Evolutionary conservation across 148 eudicot species (phyloP).

Genomic region (Camellia granthamiana): DNA sequence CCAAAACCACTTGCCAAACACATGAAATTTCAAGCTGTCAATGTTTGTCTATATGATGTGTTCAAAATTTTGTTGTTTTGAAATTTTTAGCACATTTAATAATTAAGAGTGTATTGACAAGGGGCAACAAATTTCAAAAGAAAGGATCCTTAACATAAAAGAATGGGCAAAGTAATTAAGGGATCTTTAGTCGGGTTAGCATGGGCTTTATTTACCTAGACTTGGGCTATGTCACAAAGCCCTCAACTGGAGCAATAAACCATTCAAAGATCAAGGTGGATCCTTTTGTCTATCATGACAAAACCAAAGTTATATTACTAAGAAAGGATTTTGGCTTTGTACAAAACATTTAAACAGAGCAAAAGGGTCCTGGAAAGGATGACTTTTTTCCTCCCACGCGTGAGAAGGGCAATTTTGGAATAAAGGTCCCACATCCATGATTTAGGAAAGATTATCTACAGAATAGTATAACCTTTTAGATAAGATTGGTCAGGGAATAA

Average conservation of each 20-base stretch:
- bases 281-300: not conserved
- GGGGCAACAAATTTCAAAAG: no score
- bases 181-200: not conserved
- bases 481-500: conserved; percentile 18
- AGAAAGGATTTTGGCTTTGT: conserved; percentile 14
- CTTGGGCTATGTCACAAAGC: not conserved
- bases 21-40: no score
- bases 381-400: conserved; percentile 35
- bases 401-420: conserved; percentile 22
- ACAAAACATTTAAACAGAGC: not conserved
- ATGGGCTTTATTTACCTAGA: not conserved
- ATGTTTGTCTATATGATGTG: no score
- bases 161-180: no score
- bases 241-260: not conserved
- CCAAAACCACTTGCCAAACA: no score
- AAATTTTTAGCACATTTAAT: no score
- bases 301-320: conserved; percentile 9
- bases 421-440: not conserved
- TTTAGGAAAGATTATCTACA: not conserved
- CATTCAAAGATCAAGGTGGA: conserved; percentile 6
- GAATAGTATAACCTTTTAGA: not conserved
- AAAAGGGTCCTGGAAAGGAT: conserved; percentile 27
- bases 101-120: no score
- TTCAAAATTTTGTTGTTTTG: no score
- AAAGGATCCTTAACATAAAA: no score